Evolutionary conservation across 176 grass and related monocot genomes (phyloP), one percentile per base, ranked within the genome.

Genomic region (Echinochloa phyllopogon): DNA sequence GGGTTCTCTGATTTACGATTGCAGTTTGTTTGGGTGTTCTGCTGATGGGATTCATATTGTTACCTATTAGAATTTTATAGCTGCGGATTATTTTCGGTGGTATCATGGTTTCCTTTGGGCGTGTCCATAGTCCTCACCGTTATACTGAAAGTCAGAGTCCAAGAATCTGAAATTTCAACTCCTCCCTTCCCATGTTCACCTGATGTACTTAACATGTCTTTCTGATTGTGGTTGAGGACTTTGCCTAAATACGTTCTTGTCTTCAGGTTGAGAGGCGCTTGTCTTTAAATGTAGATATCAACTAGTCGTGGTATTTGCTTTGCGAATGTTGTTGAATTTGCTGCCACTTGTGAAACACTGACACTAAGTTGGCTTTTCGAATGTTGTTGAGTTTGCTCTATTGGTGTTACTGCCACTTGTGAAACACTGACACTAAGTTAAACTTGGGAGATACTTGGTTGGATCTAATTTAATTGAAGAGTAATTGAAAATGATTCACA

Each of bases 1-100:
- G 21, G 21, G 23, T 47, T 8, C 5, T 65, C 62, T 40, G 58
- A 84, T 88, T 45, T 79, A 55, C 20, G 36, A 72, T 65, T 74
- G 2, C 5, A 75, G 4, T 78, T 65, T 82, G 55, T 37, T 79
- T 15, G 27, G 55, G 3, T 68, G 18, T 49, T 12, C 12, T 60
- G 27, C 5, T 58, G 39, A 42, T 74, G 42, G 3, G 27, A 73
- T 66, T 58, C 21, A 40, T 73, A 1, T 44, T 36, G 15, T 27
- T 20, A 36, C 48, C 23, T 64, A 71, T 25, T 63, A 83, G 6
- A 83, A 20, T 17, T 72, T 12, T 49, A 4, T 6, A 73, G 10
- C 6, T 29, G 5, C 25, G 41, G 18, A 10, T 7, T 42, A 11
- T 15, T 15, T 45, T 15, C 9, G 75, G 39, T 6, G 43, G n/a